These are phyloP conservation scores for Rhynchosporium graminicola DNA, from an alignment of 2,329 filamentous ascomycete genomes.

Conservation along the genomic window DNA sequence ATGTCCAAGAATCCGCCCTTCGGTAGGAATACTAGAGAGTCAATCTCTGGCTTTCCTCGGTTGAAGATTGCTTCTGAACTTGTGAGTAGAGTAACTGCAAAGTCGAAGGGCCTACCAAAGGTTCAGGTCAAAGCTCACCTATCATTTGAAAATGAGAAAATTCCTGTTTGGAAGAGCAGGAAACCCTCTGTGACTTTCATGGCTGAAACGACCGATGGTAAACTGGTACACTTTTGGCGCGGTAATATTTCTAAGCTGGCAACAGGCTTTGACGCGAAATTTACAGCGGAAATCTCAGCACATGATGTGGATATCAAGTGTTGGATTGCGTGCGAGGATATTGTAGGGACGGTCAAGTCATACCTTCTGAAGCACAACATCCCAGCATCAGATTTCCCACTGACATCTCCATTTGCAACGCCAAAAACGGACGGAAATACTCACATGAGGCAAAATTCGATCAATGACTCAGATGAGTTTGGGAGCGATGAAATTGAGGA, in stretches of 20 bases:
- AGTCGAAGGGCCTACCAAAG: conserved; percentile 48
- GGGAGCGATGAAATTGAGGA: conserved; percentile 44
- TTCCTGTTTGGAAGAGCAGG: conserved; percentile 63
- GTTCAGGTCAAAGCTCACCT: conserved; percentile 67
- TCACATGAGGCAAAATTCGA: background rate
- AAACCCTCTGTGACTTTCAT: conserved; percentile 72
- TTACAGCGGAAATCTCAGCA: conserved; percentile 56
- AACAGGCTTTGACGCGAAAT: conserved; percentile 57
- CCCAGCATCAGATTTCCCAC: conserved; percentile 41
- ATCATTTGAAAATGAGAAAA: conserved; percentile 68
- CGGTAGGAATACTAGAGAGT: conserved; percentile 67
- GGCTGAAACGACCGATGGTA: conserved; percentile 69
- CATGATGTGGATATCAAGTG: conserved; percentile 62
- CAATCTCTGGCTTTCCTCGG: conserved; percentile 68
- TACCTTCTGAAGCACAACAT: conserved; percentile 37
- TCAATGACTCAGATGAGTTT: conserved; percentile 32
- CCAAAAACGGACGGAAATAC: background rate
- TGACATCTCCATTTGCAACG: conserved; percentile 9
- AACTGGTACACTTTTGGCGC: conserved; percentile 67
- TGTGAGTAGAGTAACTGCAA: conserved; percentile 32
- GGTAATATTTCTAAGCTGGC: conserved; percentile 65
- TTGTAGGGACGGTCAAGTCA: conserved; percentile 59
- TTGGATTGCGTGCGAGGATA: conserved; percentile 80
- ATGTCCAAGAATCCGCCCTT: conserved; percentile 81
- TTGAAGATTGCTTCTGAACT: conserved; percentile 47